These are phyloP conservation scores for Penicillium sp. DNA, from an alignment of 2,329 filamentous ascomycete species.

Conservation along the genomic window DNA sequence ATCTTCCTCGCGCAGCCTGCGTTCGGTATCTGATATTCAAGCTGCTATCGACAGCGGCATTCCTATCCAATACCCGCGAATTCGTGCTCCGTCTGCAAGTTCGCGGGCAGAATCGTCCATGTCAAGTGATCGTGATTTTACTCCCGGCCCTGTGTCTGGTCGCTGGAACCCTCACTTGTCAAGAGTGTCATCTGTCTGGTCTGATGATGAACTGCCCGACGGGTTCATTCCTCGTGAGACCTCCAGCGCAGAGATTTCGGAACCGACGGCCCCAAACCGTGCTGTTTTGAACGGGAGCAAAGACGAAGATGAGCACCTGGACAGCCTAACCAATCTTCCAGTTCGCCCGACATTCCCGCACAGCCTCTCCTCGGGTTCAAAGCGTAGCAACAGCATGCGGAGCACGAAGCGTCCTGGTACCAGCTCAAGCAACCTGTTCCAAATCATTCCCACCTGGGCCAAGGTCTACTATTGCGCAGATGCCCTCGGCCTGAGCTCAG, in stretches of 20 bases:
- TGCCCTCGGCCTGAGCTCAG: conserved; percentile 50
- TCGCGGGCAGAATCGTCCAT: conserved; percentile 41
- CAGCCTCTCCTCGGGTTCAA: conserved; percentile 47
- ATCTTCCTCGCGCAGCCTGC: conserved; percentile 33
- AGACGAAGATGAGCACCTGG: conserved; percentile 35
- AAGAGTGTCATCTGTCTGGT: conserved; percentile 45
- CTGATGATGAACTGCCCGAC: conserved; percentile 33
- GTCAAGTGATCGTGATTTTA: conserved; percentile 30
- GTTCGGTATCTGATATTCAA: conserved; percentile 38
- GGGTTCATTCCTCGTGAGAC: conserved; percentile 24
- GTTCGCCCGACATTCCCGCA: conserved; percentile 33
- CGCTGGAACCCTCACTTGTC: conserved; percentile 46
- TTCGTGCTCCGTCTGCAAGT: conserved; percentile 39
- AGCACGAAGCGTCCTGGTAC: conserved; percentile 42
- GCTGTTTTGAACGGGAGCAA: conserved; percentile 25
- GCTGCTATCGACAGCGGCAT: conserved; percentile 36
- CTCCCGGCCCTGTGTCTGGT: conserved; percentile 34
- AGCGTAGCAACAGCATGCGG: conserved; percentile 35
- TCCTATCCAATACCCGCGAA: conserved; percentile 39
- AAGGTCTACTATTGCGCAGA: conserved; percentile 71
- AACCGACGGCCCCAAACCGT: conserved; percentile 24
- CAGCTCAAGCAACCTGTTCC: conserved; percentile 44
- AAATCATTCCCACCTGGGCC: conserved; percentile 48
- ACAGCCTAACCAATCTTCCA: conserved; percentile 38
- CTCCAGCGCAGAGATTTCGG: conserved; percentile 17